A percentile compares a stretch with the other conserved stretches of the same genome.
Conservation (phyloP, 1,139 yeast genomes). For the Petasospora fabianii region DNA sequence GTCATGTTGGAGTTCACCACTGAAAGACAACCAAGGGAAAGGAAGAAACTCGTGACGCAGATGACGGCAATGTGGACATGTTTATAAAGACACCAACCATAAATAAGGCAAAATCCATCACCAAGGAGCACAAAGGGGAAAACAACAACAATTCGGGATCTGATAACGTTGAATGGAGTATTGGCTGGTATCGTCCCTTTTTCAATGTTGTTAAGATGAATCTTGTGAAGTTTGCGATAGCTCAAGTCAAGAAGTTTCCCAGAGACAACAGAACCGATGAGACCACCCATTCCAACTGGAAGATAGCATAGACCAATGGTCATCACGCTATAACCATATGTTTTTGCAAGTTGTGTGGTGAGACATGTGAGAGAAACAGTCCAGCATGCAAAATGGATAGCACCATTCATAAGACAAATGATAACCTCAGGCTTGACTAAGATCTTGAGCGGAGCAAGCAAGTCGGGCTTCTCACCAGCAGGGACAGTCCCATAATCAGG, state of each 20-base stretch:
- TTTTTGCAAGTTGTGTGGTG: constrained; percentile 47
- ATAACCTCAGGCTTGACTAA: constrained; percentile 35
- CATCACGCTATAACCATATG: constrained; percentile 48
- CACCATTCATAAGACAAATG: constrained; percentile 46
- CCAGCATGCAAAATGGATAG: constrained; percentile 66
- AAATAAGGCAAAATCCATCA: constrained; percentile 41
- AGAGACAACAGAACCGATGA: constrained; percentile 45
- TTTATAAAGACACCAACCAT: constrained; percentile 67
- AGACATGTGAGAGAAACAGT: constrained; percentile 64
- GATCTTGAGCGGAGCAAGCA: constrained; percentile 46
- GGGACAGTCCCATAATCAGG: constrained; percentile 32
- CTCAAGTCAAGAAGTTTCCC: constrained; percentile 47
- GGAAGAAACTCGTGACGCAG: constrained; percentile 49
- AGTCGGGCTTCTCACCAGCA: constrained; percentile 31
- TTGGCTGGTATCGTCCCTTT: constrained; percentile 27
- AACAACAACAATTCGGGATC: constrained; percentile 43
- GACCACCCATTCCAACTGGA: constrained; percentile 56
- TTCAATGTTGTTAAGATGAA: constrained; percentile 15
- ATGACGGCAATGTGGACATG: constrained; percentile 51
- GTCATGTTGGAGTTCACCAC: constrained; percentile 51
- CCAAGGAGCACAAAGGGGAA: constrained; percentile 35
- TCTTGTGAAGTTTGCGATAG: constrained; percentile 33
- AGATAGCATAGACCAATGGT: constrained; percentile 62
- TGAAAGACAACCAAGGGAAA: constrained; percentile 50
- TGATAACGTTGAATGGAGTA: constrained; percentile 40